Base-by-base conservation (phyloP, 768 basidiomycete genomes). In the Saitozyma sp. region DNA sequence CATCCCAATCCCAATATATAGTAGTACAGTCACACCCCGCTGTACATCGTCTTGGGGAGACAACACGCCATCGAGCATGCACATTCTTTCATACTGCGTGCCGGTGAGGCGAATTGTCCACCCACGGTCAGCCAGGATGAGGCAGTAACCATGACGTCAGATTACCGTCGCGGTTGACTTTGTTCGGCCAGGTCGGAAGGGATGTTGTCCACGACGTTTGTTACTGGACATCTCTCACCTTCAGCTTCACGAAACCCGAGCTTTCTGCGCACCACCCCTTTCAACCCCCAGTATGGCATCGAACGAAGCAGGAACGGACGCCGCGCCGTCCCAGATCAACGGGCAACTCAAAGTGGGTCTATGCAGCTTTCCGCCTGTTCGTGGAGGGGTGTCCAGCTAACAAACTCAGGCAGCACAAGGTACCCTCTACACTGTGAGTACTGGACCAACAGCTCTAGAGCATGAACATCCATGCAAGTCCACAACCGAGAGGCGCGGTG, bases 341-440 rank as follows among this genome's bases (percentile, higher is more conserved):
- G 68, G 68, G 0, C 68, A 70, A 46, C 42, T 70, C 58, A 70
- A 66, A 54, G 68, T 70, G 29, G 14, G 65, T 42, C 39, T 9
- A 8, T 38, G 8, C 7, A 16, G 40, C 9, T 37, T 55, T 41
- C 16, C 39, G 13, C 9, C 17, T 41, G 5, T 19, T 5, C 2
- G 29, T 29, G 29, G 29, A 29, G 4, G n/a, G 2, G n/a, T 17
- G 11, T 11, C 9, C 46, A n/a, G 16, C 29, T 46, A n/a, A n/a
- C 46, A 57, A 16, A 20, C 45, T 10, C 40, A 70, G 69, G 29
- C 40, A 11, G 63, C 59, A 17, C 65, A 67, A 65, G 69, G 69
- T 17, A 53, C 52, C 16, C 59, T 65, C 6, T 64, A 70, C 43
- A 52, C 52, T 17, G 69, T 70, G 16, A 64, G 61, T 55, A 29